Conservation (phyloP, 495 filamentous ascomycete genomes). For the Aspergillus affinis region DNA sequence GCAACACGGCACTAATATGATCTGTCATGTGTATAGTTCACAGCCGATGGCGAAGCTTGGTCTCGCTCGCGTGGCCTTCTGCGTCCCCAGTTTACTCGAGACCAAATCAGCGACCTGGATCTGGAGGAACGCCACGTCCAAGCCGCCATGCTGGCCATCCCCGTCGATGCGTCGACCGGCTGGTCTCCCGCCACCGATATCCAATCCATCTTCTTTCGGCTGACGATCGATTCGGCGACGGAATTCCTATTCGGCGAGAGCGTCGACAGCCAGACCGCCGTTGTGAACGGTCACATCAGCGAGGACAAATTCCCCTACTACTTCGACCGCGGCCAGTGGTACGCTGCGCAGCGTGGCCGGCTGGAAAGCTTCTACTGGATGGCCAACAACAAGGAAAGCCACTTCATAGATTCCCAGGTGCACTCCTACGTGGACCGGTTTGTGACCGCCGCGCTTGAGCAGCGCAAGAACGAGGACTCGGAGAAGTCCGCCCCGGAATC, state of each 20-base stretch:
- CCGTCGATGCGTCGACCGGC: slow-evolving; percentile 31
- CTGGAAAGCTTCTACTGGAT: slow-evolving; percentile 55
- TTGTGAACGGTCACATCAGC: slow-evolving; percentile 21
- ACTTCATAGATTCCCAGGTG: slow-evolving; percentile 42
- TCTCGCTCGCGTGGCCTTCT: slow-evolving; percentile 55
- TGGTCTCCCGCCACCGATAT: slow-evolving; percentile 54
- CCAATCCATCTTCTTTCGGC: slow-evolving; percentile 59
- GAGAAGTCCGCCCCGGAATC: slow-evolving; percentile 19
- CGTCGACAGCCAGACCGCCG: slow-evolving; percentile 39
- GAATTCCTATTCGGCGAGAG: slow-evolving; percentile 68
- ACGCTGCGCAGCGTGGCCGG: slow-evolving; percentile 35
- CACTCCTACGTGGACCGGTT: slow-evolving; percentile 52
- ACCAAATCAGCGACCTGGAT: slow-evolving; percentile 51
- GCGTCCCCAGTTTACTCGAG: slow-evolving; percentile 54
- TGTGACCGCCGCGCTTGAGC: slow-evolving; percentile 38
- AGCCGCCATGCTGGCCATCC: slow-evolving; percentile 40
- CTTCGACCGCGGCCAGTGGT: slow-evolving; percentile 44
- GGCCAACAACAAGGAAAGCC: slow-evolving; percentile 49
- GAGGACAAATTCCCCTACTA: slow-evolving; percentile 38
- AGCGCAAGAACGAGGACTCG: slow-evolving; percentile 17
- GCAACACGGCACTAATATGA: not conserved
- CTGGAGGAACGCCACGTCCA: slow-evolving; percentile 53
- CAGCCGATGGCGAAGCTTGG: slow-evolving; percentile 50
- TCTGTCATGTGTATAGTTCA: slow-evolving; percentile 38
- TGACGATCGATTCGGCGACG: slow-evolving; percentile 66